Evolutionary conservation across 495 filamentous ascomycete species (phyloP), one percentile per base, ranked within the genome.

Genomic region (Penicillium pancosmium): DNA sequence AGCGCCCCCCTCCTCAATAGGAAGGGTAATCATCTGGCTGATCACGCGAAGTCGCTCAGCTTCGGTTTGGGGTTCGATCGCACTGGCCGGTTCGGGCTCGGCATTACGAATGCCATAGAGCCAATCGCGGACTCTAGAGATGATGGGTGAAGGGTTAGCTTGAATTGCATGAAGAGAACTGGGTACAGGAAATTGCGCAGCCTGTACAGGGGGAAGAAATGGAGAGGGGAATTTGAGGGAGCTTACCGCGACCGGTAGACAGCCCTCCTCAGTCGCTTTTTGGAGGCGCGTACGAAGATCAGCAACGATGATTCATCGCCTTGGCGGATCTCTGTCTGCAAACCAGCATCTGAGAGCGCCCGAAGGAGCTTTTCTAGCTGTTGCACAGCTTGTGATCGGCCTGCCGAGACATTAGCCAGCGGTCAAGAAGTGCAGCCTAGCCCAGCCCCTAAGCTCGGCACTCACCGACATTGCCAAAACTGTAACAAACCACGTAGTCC

Each of bases 401-500:
- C 91, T 91, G 65, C 46, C 46, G 21, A 23, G 46, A 23, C 46
- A 27, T 48, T 23, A 48, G 43, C 11, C n/a, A 18, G 41, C 41
- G 16, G 41, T 19, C 43, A 31, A 27, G n/a, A 55, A 58, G 51
- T 53, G 16, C 27, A 48, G 36, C 36, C 36, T 16, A 27, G 27
- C 27, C 25, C 34, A 16, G 36, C 16, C 9, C 1, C 43, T 16
- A 27, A 56, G 50, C n/a, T 19, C 54, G 27, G 18, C 5, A 41
- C 81, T 63, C 71, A 91, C 91, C 81, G 44, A 78, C 81, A 27
- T 80, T 77, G 35, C 82, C 80, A 63, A 96, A 88, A 51, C 83
- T 79, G 73, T 93, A 98, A 55, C 82, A 80, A 58, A 98, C 87
- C 60, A 97, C 93, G 80, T 96, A 98, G 82, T 98, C 94, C 59